A percentile compares a stretch with the other conserved stretches of the same genome.
These are phyloP conservation scores for Dicorynia guianensis DNA, from an alignment of 306 rosid species.

Conservation along the genomic window DNA sequence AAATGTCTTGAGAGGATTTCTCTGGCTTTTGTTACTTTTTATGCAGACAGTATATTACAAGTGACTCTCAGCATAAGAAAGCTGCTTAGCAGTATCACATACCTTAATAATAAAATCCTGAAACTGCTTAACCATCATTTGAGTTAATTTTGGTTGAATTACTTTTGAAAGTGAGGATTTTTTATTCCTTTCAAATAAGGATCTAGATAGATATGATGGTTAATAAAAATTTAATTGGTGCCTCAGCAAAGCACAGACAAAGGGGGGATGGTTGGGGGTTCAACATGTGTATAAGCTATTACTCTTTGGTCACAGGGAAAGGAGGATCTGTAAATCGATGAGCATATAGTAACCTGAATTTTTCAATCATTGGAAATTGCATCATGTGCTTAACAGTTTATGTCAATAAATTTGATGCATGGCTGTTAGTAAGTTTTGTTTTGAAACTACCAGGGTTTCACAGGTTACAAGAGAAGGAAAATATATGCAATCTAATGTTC, in stretches of 20 bases:
- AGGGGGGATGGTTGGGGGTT: neutral
- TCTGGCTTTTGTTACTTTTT: neutral
- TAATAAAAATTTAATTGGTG: neutral
- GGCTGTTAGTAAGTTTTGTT: conserved; percentile 38
- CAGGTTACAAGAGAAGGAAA: conserved; percentile 93
- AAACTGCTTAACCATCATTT: neutral
- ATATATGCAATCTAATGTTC: conserved; percentile 84
- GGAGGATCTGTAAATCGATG: conserved; percentile 20
- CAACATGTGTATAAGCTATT: neutral
- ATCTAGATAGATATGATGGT: neutral
- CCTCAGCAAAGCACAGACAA: neutral
- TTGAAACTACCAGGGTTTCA: conserved; percentile 71
- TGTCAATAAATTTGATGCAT: conserved; percentile 12
- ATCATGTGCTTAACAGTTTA: conserved; percentile 17
- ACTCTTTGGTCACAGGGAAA: conserved; percentile 1
- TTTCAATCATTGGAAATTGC: conserved; percentile 9
- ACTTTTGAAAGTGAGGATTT: neutral
- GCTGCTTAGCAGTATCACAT: neutral
- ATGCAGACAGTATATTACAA: neutral
- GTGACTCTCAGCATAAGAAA: conserved; percentile 11
- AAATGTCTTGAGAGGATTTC: neutral
- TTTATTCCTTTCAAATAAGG: neutral
- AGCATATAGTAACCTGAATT: conserved; percentile 8
- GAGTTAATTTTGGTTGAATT: neutral
- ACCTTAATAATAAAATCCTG: neutral